Evolutionary conservation across 192 early-diverging fungal genomes (phyloP).

Genomic region (Rhizophagus sp.): DNA sequence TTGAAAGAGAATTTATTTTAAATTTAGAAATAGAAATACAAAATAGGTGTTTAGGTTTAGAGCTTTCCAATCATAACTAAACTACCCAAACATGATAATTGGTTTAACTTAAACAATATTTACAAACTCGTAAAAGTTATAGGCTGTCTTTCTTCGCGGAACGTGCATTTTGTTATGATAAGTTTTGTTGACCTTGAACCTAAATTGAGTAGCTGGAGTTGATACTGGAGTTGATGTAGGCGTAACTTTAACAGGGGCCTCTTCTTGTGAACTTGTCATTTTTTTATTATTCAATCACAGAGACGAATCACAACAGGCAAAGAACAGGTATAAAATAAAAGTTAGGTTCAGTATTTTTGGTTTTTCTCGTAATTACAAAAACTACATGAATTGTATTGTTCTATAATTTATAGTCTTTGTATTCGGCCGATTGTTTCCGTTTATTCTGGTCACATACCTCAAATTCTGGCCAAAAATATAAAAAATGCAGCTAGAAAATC

Average conservation of each 20-base stretch:
- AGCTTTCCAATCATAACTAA: neutral
- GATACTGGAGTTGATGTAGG: constrained; percentile 2
- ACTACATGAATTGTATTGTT: neutral
- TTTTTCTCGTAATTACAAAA: neutral
- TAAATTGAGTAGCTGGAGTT: constrained; percentile 1
- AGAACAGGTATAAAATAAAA: neutral
- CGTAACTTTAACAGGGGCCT: neutral
- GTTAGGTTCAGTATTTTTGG: neutral
- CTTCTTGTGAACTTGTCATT: neutral
- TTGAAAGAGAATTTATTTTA: neutral
- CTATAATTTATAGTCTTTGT: constrained; percentile 1
- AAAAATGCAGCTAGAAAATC: neutral
- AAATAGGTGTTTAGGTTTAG: neutral
- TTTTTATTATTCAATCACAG: neutral
- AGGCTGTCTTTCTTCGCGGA: constrained; percentile 13
- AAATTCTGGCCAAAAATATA: neutral
- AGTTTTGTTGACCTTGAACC: constrained; percentile 22
- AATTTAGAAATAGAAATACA: neutral
- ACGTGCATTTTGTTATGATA: constrained; percentile 21
- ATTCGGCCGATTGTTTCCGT: neutral
- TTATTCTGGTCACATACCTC: neutral
- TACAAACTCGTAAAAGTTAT: constrained; percentile 31
- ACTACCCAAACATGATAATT: neutral
- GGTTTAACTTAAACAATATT: neutral
- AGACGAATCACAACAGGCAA: neutral